Evolutionary conservation across 176 grass and related monocot genomes (phyloP).

Genomic region (Olyra latifolia): DNA sequence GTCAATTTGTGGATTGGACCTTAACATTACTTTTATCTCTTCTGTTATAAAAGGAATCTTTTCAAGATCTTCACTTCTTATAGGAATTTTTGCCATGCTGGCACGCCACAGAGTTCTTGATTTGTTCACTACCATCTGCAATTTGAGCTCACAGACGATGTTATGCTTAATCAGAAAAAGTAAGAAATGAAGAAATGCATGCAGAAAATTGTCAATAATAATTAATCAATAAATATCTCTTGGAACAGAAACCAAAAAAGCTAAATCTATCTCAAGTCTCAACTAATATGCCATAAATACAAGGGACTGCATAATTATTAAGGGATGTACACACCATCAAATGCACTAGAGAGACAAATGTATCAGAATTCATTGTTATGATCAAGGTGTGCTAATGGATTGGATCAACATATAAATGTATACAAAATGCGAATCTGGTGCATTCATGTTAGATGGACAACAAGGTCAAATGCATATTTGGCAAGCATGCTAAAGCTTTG

Average conservation of each 20-base stretch:
- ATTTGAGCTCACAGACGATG: neutral
- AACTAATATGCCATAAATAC: neutral
- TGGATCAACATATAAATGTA: neutral
- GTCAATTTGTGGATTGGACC: constrained; percentile 51
- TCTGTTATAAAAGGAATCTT: constrained; percentile 62
- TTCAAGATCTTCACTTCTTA: constrained; percentile 50
- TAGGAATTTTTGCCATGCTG: constrained; percentile 59
- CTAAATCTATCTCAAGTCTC: neutral
- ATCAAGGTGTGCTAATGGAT: neutral
- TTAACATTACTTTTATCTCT: constrained; percentile 57
- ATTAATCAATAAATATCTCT: neutral
- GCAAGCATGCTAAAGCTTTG: neutral
- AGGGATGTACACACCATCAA: neutral
- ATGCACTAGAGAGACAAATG: neutral
- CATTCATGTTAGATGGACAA: neutral
- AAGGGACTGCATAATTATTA: neutral
- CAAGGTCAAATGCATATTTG: neutral
- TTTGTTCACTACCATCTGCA: constrained; percentile 76
- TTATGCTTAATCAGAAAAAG: neutral
- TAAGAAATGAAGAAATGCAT: constrained; percentile 5
- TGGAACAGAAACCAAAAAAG: neutral
- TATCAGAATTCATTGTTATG: neutral
- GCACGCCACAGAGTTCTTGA: constrained; percentile 54
- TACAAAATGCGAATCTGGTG: neutral
- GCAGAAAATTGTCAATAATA: neutral